Conservation (phyloP, 495 filamentous ascomycete species). For the Neurospora tetraspora region DNA sequence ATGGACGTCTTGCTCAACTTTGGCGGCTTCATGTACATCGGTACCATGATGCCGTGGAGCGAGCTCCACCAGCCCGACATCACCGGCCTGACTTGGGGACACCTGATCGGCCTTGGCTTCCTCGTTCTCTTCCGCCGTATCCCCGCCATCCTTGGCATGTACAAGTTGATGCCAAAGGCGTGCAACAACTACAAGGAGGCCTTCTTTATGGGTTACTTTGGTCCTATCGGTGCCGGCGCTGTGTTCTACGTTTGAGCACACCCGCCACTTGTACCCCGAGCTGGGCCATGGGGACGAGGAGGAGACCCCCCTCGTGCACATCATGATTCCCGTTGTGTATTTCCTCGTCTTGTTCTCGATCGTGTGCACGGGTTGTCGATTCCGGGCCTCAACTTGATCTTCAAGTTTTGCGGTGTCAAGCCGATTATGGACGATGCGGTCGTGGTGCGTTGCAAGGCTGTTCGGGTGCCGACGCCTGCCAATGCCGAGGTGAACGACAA, state of each 20-base stretch:
- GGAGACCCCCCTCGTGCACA: slow-evolving; percentile 40
- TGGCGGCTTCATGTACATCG: slow-evolving; percentile 79
- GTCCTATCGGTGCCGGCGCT: slow-evolving; percentile 78
- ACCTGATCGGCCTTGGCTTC: slow-evolving; percentile 62
- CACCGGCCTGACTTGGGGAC: slow-evolving; percentile 43
- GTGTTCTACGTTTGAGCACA: slow-evolving; percentile 69
- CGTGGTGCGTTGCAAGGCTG: slow-evolving; percentile 37
- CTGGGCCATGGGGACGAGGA: slow-evolving; percentile 40
- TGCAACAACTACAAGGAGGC: slow-evolving; percentile 53
- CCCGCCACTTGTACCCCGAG: slow-evolving; percentile 43
- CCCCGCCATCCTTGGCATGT: slow-evolving; percentile 25
- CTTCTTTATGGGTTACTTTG: slow-evolving; percentile 80
- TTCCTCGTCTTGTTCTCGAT: slow-evolving; percentile 51
- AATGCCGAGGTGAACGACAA: slow-evolving; percentile 35
- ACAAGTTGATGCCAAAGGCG: slow-evolving; percentile 62
- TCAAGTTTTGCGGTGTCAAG: slow-evolving; percentile 32
- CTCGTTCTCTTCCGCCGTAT: slow-evolving; percentile 55
- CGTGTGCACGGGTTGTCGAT: slow-evolving; percentile 48
- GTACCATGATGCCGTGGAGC: slow-evolving; percentile 68
- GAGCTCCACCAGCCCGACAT: slow-evolving; percentile 30
- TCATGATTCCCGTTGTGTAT: slow-evolving; percentile 46
- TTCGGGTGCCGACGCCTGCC: slow-evolving; percentile 38
- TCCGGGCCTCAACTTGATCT: slow-evolving; percentile 39
- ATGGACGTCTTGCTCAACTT: slow-evolving; percentile 69
- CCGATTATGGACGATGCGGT: slow-evolving; percentile 44